Evolutionary conservation across 169 alveolate species (phyloP).

Genomic region (Cryptosporidium xiaoi): DNA sequence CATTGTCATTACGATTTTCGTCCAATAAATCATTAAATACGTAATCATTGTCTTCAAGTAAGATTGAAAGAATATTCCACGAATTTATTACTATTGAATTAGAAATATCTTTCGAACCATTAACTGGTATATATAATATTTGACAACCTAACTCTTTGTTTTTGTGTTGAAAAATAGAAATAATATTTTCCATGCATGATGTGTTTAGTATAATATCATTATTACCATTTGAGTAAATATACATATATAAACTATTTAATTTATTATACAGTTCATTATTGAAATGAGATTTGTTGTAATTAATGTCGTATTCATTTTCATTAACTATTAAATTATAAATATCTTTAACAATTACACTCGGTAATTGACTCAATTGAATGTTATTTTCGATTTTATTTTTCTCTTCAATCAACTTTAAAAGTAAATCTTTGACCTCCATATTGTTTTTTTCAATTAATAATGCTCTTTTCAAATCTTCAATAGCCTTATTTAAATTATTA

Average conservation of each 20-base stretch:
- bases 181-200: background rate
- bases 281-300: background rate
- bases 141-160: background rate
- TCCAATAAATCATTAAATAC: background rate
- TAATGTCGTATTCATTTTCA: background rate
- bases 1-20: background rate
- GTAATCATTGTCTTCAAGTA: slow-evolving; percentile 17
- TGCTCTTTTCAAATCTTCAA: slow-evolving; percentile 32
- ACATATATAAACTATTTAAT: background rate
- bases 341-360: slow-evolving; percentile 19
- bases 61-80: slow-evolving; percentile 14
- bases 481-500: background rate
- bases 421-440: slow-evolving; percentile 3
- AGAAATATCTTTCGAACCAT: background rate
- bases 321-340: background rate
- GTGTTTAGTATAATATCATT: slow-evolving; percentile 17
- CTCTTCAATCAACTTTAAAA: background rate
- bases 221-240: slow-evolving; percentile 29
- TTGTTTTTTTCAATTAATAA: slow-evolving; percentile 9
- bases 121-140: background rate
- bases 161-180: background rate
- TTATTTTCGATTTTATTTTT: slow-evolving; percentile 6
- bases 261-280: background rate
- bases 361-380: slow-evolving; percentile 9
- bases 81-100: slow-evolving; percentile 17